Base-by-base conservation (phyloP, 2,329 filamentous ascomycete genomes). In the Exophiala lecanii-corni region DNA sequence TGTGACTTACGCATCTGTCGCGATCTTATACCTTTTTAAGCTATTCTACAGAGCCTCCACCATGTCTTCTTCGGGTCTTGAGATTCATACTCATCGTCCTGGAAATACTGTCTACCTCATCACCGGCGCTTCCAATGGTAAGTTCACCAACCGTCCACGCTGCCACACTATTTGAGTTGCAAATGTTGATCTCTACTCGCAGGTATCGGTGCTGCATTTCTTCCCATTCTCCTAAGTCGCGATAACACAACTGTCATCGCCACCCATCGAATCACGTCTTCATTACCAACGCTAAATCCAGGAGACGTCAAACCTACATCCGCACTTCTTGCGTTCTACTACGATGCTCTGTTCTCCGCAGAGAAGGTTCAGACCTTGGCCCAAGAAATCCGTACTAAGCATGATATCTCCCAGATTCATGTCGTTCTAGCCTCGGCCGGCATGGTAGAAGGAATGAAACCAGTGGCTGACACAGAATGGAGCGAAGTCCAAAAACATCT, bases 371-470 rank as follows among this genome's bases (percentile, higher is more conserved):
- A 9, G 4, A 17, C 6, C 6, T 17, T 35, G 17, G 33, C 17
- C 7, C 10, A 35, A 19, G 33, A 5, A 9, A 17, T 35, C 33
- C 17, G 15, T 10, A 35, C 33, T 7, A 17, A 5, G n/a, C 33
- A 19, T 20, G 33, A 17, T 7, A 35, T 35, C 16, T 6, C 17
- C 6, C 33, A 18, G 12, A 19, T 35, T n/a, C 15, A 35, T n/a
- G 16, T 35, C 17, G 33, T 35, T 5, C 13, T 35, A 4, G 33
- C 33, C 9, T 18, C 13, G 6, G 33, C 33, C 15, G 33, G 33
- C 33, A 35, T 35, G 33, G 33, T 20, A 7, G 17, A 35, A 18
- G 33, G 33, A 10, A 35, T 35, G 33, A 35, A 35, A n/a, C 33
- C 15, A 7, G 33, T 19, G 6, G 9, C 12, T 9, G 18, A 18